Conservation (phyloP, 1,139 yeast species). For the Yamadazyma atlantica region DNA sequence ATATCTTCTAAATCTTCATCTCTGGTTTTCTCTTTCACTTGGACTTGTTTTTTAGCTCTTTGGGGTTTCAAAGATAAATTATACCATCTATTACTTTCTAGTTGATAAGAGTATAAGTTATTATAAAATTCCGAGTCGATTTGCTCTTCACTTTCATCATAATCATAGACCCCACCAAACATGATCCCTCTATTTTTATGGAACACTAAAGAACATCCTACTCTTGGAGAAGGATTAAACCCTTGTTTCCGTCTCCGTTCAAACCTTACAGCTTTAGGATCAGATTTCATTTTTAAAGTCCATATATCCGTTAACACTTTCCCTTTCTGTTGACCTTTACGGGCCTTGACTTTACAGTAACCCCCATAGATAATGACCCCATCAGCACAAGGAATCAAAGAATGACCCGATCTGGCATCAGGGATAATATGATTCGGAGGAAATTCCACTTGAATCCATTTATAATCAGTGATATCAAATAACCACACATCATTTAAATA, state of each 20-base stretch:
- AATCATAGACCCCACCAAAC: conserved; percentile 96
- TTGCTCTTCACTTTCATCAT: conserved; percentile 91
- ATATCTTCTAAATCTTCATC: conserved; percentile 84
- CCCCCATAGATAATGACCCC: conserved; percentile 94
- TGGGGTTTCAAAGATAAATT: conserved; percentile 65
- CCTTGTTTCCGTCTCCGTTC: conserved; percentile 91
- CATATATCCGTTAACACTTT: conserved; percentile 88
- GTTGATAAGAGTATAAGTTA: conserved; percentile 76
- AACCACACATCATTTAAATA: conserved; percentile 89
- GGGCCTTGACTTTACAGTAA: conserved; percentile 88
- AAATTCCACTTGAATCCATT: conserved; percentile 88
- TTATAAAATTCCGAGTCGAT: conserved; percentile 84
- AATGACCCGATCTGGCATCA: conserved; percentile 93
- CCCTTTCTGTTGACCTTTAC: conserved; percentile 87
- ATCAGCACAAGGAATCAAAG: conserved; percentile 75
- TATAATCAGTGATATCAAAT: conserved; percentile 83
- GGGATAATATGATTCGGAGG: conserved; percentile 82
- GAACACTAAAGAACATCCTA: conserved; percentile 87
- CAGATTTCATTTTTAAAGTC: conserved; percentile 85
- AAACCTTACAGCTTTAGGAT: conserved; percentile 77
- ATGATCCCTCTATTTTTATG: conserved; percentile 92
- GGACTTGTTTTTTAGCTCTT: conserved; percentile 49
- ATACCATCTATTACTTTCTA: conserved; percentile 89
- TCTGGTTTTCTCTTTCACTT: conserved; percentile 52
- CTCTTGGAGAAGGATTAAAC: conserved; percentile 85